Evolutionary conservation across 2,329 filamentous ascomycete species (phyloP), one percentile per base, ranked within the genome.

Genomic region (Teratosphaeria zuluensis): DNA sequence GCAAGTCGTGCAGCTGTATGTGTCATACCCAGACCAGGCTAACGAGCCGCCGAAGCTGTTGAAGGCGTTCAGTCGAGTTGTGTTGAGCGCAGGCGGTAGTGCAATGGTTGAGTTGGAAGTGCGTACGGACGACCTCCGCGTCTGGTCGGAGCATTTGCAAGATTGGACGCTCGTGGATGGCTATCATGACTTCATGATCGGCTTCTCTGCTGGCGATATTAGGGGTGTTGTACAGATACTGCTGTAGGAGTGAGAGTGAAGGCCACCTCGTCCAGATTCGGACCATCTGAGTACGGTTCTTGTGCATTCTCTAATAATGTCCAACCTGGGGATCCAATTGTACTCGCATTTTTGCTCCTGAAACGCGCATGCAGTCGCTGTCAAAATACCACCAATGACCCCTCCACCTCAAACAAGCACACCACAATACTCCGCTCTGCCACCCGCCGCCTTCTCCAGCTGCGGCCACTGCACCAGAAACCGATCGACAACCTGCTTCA

Each of bases 391-490:
- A 42, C 35, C 24, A 28, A 28, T 28, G 24, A 28, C 24, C 24
- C 24, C 4, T 28, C 24, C 24, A n/a, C 42, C 28, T 67, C 62
- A 69, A 24, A 70, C 65, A 52, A 78, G 58, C n/a, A 78, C 69
- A 1, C 77, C 77, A 58, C 68, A 66, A 64, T 70, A 79, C 68
- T 79, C 76, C 6, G 71, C 75, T 59, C 72, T 64, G 3, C 75
- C 74, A 2, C 73, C 73, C 2, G 66, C 69, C 28, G 52, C 63
- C 31, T 68, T 70, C 1, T 82, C 83, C 51, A 94, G 76, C 58
- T 77, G 74, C 59, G 83, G 79, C 80, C 92, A 94, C 77, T 96
- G 92, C 58, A 95, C 90, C 56, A 95, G 72, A 68, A 95, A 89
- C 54, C 86, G 76, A 73, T 95, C 89, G 54, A 88, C 88, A 48